Percentiles rank a stretch among this genome's conserved stretches.
phyloP scores from a whole-genome alignment of 2,329 filamentous ascomycete genomes.

The Diaporthe helianthi region DNA sequence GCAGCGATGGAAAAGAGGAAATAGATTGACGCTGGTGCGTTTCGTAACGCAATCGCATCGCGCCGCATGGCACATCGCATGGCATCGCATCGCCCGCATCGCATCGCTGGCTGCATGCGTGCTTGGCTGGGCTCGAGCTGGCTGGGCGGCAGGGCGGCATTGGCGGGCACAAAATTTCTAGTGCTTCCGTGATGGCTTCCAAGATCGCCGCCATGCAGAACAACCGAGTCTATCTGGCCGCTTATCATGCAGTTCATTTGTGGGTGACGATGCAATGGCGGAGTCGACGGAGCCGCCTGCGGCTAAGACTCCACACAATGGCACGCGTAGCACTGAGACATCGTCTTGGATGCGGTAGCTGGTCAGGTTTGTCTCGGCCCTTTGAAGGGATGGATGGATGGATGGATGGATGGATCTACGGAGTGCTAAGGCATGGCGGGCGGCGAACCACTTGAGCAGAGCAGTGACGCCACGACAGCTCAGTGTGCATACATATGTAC shows the following conservation, averaged over 20 bases:
- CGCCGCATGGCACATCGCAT: not conserved
- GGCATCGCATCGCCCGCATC: not conserved
- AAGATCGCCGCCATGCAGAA: conserved; percentile 29
- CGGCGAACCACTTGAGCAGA: conserved; percentile 7
- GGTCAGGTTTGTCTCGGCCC: not conserved
- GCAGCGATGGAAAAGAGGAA: not conserved
- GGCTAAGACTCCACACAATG: not conserved
- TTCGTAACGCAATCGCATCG: not conserved
- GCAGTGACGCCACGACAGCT: not conserved
- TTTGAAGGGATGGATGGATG: not conserved
- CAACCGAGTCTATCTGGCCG: conserved; percentile 12
- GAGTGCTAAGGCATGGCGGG: not conserved
- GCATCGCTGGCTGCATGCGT: conserved; percentile 2
- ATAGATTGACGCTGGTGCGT: not conserved
- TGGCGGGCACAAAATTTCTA: conserved; percentile 14
- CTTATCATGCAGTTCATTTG: conserved; percentile 21
- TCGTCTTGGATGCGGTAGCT: not conserved
- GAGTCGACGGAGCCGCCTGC: not conserved
- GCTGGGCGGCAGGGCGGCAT: not conserved
- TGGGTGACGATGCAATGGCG: not conserved
- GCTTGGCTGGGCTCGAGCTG: not conserved
- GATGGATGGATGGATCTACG: too few relatives aligned
- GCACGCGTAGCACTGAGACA: conserved; percentile 3
- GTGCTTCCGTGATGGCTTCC: conserved; percentile 30
- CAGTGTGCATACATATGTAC: not conserved